These are phyloP conservation scores for Aleurites moluccanus DNA, from an alignment of 441 rosid genomes.

Conservation along the genomic window DNA sequence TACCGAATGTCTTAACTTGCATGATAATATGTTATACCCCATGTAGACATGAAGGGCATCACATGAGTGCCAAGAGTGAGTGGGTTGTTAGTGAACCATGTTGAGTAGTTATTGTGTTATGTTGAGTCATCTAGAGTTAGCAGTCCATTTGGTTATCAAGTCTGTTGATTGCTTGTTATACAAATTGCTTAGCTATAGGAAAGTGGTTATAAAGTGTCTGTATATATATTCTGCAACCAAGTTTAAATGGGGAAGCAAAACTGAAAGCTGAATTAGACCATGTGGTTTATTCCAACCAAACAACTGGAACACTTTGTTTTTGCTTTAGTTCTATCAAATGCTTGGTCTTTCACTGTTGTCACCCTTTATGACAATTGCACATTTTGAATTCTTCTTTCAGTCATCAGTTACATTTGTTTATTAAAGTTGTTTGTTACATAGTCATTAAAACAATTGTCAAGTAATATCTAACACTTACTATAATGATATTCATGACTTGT, in stretches of 20 bases:
- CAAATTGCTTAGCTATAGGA: not conserved
- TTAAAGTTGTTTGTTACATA: not conserved
- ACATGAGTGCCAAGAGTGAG: not conserved
- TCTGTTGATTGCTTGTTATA: not conserved
- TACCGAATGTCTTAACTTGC: constrained; percentile 14
- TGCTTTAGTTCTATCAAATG: not conserved
- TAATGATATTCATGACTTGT: not conserved
- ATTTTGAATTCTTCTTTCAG: not conserved
- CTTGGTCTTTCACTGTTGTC: not conserved
- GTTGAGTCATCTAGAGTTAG: not conserved
- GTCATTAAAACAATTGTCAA: not conserved
- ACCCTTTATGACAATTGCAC: no score
- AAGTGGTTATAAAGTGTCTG: not conserved
- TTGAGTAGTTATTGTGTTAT: not conserved
- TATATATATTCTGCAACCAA: not conserved
- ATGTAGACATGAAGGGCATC: not conserved
- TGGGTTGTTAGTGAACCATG: not conserved
- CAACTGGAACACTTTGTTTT: not conserved
- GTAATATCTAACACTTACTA: not conserved
- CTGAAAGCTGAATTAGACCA: not conserved
- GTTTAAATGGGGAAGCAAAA: not conserved
- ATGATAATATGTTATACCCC: not conserved
- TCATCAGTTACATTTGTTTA: not conserved
- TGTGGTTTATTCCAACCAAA: not conserved
- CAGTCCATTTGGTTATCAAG: not conserved